phyloP scores from a whole-genome alignment of 768 basidiomycete species.

The Leccinum olivaceopallidum region DNA sequence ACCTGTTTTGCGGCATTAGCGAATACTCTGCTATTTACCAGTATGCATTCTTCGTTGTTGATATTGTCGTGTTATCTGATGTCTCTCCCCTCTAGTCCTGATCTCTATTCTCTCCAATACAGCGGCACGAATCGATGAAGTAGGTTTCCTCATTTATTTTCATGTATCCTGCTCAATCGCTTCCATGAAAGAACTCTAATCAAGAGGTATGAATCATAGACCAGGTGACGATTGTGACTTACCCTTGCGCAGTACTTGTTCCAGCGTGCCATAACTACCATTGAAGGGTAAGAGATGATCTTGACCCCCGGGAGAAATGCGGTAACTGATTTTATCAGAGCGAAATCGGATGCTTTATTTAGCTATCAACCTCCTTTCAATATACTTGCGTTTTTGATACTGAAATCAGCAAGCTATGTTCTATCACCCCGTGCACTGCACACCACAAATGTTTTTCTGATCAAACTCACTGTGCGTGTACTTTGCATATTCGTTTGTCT shows the following conservation, averaged over 20 bases:
- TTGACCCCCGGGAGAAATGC: not conserved
- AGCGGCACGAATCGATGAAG: constrained; percentile 72
- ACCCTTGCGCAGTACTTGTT: constrained; percentile 68
- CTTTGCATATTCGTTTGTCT: not conserved
- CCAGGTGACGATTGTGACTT: constrained; percentile 8
- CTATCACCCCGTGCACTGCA: constrained; percentile 80
- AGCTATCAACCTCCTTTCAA: constrained; percentile 94
- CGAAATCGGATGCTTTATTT: constrained; percentile 88
- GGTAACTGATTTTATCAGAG: constrained; percentile 42
- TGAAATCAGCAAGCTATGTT: constrained; percentile 78
- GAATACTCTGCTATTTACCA: constrained; percentile 78
- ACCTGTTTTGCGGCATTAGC: constrained; percentile 75
- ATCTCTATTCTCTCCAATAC: constrained; percentile 93
- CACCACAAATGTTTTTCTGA: constrained; percentile 80
- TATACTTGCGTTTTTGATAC: constrained; percentile 72
- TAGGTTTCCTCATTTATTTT: constrained; percentile 28
- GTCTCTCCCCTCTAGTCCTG: constrained; percentile 42
- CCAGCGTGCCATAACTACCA: constrained; percentile 82
- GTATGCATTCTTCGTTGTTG: constrained; percentile 41
- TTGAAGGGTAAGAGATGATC: constrained; percentile 66
- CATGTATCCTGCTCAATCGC: not conserved
- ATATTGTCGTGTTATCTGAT: constrained; percentile 9
- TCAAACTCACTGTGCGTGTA: constrained; percentile 67
- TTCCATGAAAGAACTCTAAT: constrained; percentile 48
- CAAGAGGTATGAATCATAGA: constrained; percentile 46